Percentiles rank a stretch among this genome's conserved stretches.
phyloP scores from a whole-genome alignment of 1,284 basidiomycete species.

The Golubevia sp. region DNA sequence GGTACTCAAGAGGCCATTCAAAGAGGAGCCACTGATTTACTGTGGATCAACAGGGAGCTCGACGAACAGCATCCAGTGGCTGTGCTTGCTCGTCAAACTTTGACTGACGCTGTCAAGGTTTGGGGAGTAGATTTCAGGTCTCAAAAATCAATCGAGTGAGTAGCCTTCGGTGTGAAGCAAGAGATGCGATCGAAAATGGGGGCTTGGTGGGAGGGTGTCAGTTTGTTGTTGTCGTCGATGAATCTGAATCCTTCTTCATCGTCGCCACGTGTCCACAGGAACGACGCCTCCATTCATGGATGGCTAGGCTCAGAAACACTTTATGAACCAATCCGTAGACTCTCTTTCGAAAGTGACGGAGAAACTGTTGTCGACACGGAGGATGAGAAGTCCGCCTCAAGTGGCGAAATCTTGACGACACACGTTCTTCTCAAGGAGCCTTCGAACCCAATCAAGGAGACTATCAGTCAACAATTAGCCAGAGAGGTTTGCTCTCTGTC shows the following conservation, averaged over 20 bases:
- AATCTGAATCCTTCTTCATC: no score
- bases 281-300: not conserved
- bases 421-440: not conserved
- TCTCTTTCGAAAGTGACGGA: not conserved
- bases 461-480: not conserved
- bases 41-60: not conserved
- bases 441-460: not conserved
- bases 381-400: not conserved
- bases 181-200: no score
- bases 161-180: no score
- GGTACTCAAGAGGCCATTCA: not conserved
- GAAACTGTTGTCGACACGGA: not conserved
- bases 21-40: not conserved
- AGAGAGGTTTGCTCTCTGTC: not conserved
- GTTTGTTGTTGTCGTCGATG: no score
- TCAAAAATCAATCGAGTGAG: not conserved
- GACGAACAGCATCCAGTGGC: not conserved
- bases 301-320: not conserved
- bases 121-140: not conserved
- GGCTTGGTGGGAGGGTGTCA: no score
- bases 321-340: not conserved
- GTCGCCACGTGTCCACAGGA: no score
- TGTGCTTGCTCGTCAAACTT: not conserved
- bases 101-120: not conserved
- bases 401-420: not conserved